Conservation (phyloP, 2,329 filamentous ascomycete genomes). For the Cytospora piceicola region DNA sequence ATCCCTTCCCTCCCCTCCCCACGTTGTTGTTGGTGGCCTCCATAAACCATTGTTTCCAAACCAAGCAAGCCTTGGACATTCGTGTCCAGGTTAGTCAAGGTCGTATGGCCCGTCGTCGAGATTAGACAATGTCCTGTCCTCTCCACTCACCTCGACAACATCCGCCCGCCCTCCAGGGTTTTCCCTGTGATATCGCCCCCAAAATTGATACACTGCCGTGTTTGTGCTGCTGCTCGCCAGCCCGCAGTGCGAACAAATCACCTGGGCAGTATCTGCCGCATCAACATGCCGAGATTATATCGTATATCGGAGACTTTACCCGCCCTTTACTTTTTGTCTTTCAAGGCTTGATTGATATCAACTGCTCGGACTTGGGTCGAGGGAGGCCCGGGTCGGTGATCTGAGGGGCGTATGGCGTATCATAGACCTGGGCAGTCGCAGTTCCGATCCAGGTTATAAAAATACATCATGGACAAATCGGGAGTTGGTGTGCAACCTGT, state of each 20-base stretch:
- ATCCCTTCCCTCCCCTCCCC: neutral
- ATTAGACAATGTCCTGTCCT: constrained; percentile 1
- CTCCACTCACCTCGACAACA: neutral
- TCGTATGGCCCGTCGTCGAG: neutral
- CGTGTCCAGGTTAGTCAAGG: too few relatives aligned
- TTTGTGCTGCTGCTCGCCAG: neutral
- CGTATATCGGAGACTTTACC: neutral
- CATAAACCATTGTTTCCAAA: neutral
- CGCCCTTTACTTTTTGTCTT: neutral
- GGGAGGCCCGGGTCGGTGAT: too few relatives aligned
- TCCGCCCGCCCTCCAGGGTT: neutral
- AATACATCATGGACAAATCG: too few relatives aligned
- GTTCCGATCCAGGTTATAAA: too few relatives aligned
- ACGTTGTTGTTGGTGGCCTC: neutral
- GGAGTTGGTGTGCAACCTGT: too few relatives aligned
- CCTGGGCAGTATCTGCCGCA: too few relatives aligned
- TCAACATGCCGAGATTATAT: neutral
- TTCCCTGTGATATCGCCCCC: neutral
- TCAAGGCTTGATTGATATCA: neutral
- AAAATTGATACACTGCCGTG: neutral
- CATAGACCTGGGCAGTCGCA: too few relatives aligned
- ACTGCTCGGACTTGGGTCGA: neutral
- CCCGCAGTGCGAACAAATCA: neutral
- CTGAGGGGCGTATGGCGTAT: too few relatives aligned
- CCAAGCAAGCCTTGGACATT: neutral